Conservation (phyloP, 176 grass and related monocot genomes). For the Carex kokanica region DNA sequence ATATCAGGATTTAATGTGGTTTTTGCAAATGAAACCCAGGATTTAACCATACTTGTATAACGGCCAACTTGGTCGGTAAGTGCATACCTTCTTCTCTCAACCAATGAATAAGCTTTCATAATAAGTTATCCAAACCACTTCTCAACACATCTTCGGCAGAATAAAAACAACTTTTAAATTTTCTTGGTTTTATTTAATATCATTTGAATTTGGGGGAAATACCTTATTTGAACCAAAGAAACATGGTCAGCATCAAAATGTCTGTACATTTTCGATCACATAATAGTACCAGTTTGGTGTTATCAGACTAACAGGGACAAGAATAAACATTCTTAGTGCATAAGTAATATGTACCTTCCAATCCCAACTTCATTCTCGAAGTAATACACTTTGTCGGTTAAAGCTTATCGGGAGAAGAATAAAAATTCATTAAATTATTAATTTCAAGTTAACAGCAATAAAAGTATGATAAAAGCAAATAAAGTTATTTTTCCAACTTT, state of each 20-base stretch:
- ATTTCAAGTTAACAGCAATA: conserved; percentile 1
- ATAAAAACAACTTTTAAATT: neutral
- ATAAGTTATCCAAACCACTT: neutral
- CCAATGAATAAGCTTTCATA: neutral
- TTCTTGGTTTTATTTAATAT: neutral
- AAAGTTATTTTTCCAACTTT: neutral
- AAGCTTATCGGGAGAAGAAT: conserved; percentile 42
- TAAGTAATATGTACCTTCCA: conserved; percentile 45
- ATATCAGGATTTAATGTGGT: neutral
- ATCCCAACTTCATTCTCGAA: conserved; percentile 68
- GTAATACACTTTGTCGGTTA: conserved; percentile 51
- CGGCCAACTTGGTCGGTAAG: neutral
- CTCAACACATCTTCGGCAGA: conserved; percentile 23
- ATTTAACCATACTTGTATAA: conserved; percentile 15
- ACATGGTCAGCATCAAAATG: neutral
- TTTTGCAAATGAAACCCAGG: neutral
- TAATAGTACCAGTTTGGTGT: neutral
- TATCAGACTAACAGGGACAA: no score
- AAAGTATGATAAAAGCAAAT: conserved; percentile 14
- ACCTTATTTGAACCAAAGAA: neutral
- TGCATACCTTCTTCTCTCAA: neutral
- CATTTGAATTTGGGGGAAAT: neutral
- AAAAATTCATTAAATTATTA: conserved; percentile 22
- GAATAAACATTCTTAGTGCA: neutral
- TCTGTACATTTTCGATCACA: neutral